Conservation (phyloP, 495 filamentous ascomycete genomes). For the Halenospora varia region DNA sequence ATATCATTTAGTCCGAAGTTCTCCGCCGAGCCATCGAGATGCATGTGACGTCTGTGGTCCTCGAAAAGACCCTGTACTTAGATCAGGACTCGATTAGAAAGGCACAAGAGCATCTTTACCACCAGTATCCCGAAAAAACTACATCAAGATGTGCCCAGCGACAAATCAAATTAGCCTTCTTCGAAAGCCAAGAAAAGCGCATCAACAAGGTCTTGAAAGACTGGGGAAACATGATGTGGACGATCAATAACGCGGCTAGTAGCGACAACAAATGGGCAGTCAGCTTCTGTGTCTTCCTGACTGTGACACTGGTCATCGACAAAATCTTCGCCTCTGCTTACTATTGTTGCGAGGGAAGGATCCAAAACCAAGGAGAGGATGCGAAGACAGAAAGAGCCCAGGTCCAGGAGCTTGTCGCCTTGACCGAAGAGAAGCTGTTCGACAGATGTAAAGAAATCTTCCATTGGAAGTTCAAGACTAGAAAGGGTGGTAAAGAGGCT, state of each 20-base stretch:
- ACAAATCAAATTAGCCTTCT: constrained; percentile 26
- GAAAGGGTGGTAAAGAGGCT: constrained; percentile 24
- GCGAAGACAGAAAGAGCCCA: constrained; percentile 6
- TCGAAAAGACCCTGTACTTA: constrained; percentile 23
- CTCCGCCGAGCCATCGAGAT: constrained; percentile 22
- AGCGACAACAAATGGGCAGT: constrained; percentile 24
- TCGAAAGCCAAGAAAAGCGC: constrained; percentile 16
- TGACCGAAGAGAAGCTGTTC: constrained; percentile 23
- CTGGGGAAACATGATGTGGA: constrained; percentile 27
- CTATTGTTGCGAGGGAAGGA: constrained; percentile 16
- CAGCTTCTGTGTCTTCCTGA: constrained; percentile 21
- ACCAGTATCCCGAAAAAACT: constrained; percentile 13
- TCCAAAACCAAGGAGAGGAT: constrained; percentile 9
- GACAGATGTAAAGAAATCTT: constrained; percentile 27
- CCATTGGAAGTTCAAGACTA: constrained; percentile 26
- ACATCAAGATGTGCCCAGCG: constrained; percentile 21
- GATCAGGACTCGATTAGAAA: constrained; percentile 13
- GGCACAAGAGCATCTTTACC: constrained; percentile 14
- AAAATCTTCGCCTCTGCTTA: constrained; percentile 19
- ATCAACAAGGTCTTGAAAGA: constrained; percentile 19
- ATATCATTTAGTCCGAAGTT: constrained; percentile 10
- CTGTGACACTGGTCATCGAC: constrained; percentile 20
- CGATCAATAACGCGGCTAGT: constrained; percentile 10
- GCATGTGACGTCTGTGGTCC: constrained; percentile 22
- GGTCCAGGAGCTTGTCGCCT: constrained; percentile 16